phyloP scores from a whole-genome alignment of 192 early-diverging fungal genomes.

The Funneliformis mosseae region DNA sequence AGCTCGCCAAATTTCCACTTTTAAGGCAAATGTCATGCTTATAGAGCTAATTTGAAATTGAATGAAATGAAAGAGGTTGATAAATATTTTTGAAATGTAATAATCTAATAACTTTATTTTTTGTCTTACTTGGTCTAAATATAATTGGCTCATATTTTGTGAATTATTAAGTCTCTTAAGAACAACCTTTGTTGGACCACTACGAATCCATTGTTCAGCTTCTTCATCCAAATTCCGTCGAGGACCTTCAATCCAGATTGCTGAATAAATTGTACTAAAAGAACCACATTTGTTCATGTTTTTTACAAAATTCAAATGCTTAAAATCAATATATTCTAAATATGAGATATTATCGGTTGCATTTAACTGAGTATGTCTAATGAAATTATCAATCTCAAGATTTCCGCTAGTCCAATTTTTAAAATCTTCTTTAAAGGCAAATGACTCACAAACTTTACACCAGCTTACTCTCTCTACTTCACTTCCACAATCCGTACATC shows the following conservation, averaged over 20 bases:
- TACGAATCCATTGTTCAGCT: background rate
- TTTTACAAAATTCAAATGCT: background rate
- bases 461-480: no score
- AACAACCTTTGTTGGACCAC: background rate
- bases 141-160: background rate
- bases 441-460: no score
- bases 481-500: no score
- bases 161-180: background rate
- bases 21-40: background rate
- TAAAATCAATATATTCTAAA: no score
- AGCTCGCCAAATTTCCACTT: background rate
- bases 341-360: background rate
- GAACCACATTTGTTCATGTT: background rate
- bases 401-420: background rate
- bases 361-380: background rate
- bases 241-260: background rate
- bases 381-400: background rate
- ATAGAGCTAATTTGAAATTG: background rate
- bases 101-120: no score
- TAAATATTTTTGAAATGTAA: no score
- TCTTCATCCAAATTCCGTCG: background rate
- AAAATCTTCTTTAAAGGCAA: background rate
- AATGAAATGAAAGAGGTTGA: background rate
- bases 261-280: background rate
- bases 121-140: background rate